Evolutionary conservation across 1,284 basidiomycete species (phyloP), one percentile per base, ranked within the genome.

Genomic region (Fomitopsis pinicola): DNA sequence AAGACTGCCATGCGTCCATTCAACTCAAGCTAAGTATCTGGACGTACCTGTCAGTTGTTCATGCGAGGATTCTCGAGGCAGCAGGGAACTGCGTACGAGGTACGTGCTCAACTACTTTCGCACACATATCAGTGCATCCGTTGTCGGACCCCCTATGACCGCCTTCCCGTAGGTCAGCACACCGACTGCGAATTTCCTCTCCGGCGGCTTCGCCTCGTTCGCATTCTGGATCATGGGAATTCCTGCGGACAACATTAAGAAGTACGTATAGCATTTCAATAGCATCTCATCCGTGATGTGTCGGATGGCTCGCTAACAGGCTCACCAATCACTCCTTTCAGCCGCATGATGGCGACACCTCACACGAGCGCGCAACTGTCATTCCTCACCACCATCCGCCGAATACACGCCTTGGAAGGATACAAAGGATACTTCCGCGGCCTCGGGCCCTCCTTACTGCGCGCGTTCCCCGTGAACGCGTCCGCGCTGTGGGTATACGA

Each of bases 161-260:
- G 30, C 48, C 28, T 45, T 54, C 14, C 26, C 42, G n/a, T 65
- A 90, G 82, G 81, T 90, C 68, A 83, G 79, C 64, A 84, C 83
- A 19, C 85, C 84, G 3, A 73, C 80, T 10, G 82, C 88, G 5
- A 91, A 87, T 64, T 91, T 92, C 71, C 71, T 91, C 17, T 82
- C 88, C 2, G 90, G 90, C 26, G 88, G 88, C 5, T 74, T 88
- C 38, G 83, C 76, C 28, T 81, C 85, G 9, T 85, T 88, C 67
- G 78, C 76, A 12, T 89, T 81, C 72, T 89, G 87, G 87, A 75
- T 82, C 19, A 84, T 87, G 75, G 88, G 84, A 19, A 90, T 91
- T 55, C 88, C 90, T 0, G 84, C 87, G 33, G 91, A 94, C 72
- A 89, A 89, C 67, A 77, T 91, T 63, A 93, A 93, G 75, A 91